phyloP scores from a whole-genome alignment of 345 rosid species.

The Conringia planisiliqua region DNA sequence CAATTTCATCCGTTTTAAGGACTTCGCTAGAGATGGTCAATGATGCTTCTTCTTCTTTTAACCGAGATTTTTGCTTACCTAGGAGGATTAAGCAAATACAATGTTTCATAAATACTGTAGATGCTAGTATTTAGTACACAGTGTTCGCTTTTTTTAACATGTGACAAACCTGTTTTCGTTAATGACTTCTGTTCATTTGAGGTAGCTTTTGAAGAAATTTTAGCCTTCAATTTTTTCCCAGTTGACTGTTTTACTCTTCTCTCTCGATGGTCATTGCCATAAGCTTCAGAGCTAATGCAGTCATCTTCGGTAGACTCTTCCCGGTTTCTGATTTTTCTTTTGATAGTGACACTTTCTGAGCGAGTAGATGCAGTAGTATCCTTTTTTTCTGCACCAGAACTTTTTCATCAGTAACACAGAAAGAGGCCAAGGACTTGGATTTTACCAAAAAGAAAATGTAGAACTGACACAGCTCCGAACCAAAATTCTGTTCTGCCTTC shows the following conservation, averaged over 20 bases:
- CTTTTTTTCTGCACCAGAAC: constrained; percentile 32
- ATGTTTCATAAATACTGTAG: background rate
- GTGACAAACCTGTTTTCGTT: constrained; percentile 31
- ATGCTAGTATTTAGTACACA: background rate
- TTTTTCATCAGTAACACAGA: constrained; percentile 44
- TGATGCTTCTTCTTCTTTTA: constrained; percentile 37
- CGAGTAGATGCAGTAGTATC: constrained; percentile 24
- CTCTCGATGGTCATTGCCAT: constrained; percentile 31
- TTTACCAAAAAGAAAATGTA: background rate
- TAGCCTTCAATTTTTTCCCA: constrained; percentile 1
- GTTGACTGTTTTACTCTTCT: constrained; percentile 41
- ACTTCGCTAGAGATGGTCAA: constrained; percentile 30
- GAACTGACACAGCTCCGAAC: background rate
- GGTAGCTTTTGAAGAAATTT: constrained; percentile 17
- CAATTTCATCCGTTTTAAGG: constrained; percentile 20
- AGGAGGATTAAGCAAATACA: constrained; percentile 24
- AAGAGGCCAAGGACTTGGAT: background rate
- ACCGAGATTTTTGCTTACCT: constrained; percentile 34
- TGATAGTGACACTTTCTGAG: constrained; percentile 29
- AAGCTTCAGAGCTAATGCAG: constrained; percentile 36
- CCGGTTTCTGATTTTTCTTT: constrained; percentile 30
- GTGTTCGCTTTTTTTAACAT: constrained; percentile 31
- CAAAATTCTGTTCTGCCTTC: background rate
- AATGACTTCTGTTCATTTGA: constrained; percentile 34
- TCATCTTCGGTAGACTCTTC: constrained; percentile 32